These are phyloP conservation scores for Trichoderma afroharzianum DNA, from an alignment of 2,329 filamentous ascomycete species.

Conservation along the genomic window DNA sequence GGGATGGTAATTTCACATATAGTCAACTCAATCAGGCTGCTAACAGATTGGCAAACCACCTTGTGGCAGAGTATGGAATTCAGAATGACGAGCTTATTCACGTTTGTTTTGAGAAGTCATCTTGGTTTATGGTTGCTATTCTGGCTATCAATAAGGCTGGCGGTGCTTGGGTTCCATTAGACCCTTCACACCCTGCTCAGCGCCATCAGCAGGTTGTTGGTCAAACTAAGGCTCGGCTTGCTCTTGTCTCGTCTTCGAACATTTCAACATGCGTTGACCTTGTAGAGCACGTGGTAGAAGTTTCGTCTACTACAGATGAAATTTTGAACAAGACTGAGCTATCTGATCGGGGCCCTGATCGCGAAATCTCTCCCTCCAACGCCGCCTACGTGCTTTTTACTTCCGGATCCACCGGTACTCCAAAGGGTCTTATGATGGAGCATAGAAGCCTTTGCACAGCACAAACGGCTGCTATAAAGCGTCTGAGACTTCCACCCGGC, in stretches of 20 bases:
- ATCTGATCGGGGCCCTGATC: neutral
- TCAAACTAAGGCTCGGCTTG: slow-evolving; percentile 6
- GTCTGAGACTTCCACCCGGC: neutral
- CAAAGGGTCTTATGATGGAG: slow-evolving; percentile 15
- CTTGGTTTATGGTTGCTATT: slow-evolving; percentile 11
- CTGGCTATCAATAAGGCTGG: slow-evolving; percentile 14
- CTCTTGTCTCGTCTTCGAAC: neutral
- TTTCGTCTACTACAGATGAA: neutral
- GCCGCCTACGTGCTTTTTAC: slow-evolving; percentile 13
- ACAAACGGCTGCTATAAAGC: neutral
- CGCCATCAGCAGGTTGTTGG: slow-evolving; percentile 8
- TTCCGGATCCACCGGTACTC: slow-evolving; percentile 6
- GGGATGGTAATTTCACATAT: slow-evolving; percentile 1
- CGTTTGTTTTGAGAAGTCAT: slow-evolving; percentile 15
- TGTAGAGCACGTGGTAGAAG: neutral
- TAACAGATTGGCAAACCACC: slow-evolving; percentile 2
- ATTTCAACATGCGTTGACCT: neutral
- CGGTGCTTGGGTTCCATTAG: slow-evolving; percentile 11
- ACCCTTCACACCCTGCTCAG: slow-evolving; percentile 5
- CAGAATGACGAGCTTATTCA: slow-evolving; percentile 2
- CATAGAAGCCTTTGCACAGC: slow-evolving; percentile 11
- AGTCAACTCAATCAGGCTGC: slow-evolving; percentile 4
- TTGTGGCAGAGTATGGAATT: neutral
- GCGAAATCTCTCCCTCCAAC: neutral
- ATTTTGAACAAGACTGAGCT: neutral